Conservation (phyloP, 495 filamentous ascomycete genomes). For the Neurospora intermedia region DNA sequence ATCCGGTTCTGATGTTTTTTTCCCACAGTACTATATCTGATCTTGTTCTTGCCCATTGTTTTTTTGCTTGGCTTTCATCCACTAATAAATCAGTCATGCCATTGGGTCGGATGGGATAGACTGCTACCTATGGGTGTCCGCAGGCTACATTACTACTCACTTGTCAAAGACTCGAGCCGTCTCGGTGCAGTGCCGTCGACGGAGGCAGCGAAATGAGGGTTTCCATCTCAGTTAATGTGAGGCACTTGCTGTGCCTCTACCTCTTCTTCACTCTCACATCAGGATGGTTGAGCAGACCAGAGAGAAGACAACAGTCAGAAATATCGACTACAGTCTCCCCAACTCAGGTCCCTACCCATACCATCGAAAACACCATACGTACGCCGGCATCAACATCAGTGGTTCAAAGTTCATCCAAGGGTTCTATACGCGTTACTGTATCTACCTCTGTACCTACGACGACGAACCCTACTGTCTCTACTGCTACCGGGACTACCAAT, state of each 20-base stretch:
- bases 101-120: neutral
- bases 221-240: neutral
- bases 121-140: neutral
- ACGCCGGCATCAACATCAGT: neutral
- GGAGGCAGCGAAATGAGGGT: neutral
- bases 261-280: constrained; percentile 12
- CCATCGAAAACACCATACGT: neutral
- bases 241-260: constrained; percentile 18
- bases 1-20: neutral
- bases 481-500: neutral
- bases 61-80: neutral
- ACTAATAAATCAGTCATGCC: neutral
- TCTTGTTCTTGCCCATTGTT: neutral
- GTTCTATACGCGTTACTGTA: neutral
- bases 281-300: constrained; percentile 9
- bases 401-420: neutral
- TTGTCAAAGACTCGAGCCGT: neutral
- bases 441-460: neutral
- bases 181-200: neutral
- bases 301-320: constrained; percentile 7
- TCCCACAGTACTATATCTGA: neutral
- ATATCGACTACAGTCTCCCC: constrained; percentile 4
- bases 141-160: neutral
- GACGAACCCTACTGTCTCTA: neutral
- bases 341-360: neutral